Conservation (phyloP, 2,329 filamentous ascomycete species). For the Talaromyces atroroseus region DNA sequence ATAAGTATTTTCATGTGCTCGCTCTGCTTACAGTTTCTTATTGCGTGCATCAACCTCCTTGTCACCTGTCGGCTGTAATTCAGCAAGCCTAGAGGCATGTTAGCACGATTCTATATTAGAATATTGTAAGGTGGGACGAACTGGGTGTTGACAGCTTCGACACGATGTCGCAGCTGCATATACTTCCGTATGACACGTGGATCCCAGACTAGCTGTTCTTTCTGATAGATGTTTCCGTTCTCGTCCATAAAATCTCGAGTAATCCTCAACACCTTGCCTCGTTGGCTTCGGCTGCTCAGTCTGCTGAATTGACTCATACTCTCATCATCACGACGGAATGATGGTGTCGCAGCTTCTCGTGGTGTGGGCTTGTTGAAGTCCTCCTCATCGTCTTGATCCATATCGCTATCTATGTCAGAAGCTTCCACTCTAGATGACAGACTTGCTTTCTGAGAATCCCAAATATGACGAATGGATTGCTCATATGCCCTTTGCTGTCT, state of each 20-base stretch:
- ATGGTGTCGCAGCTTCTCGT: slow-evolving; percentile 58
- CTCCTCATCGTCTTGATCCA: slow-evolving; percentile 47
- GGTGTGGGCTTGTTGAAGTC: slow-evolving; percentile 51
- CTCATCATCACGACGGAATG: slow-evolving; percentile 60
- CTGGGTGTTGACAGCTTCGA: slow-evolving; percentile 68
- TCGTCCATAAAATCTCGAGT: slow-evolving; percentile 60
- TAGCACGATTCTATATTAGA: slow-evolving; percentile 1
- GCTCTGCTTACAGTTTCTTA: slow-evolving; percentile 47
- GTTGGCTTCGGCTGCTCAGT: slow-evolving; percentile 63
- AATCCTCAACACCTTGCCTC: slow-evolving; percentile 67
- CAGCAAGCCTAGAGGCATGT: slow-evolving; percentile 46
- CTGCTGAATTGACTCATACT: slow-evolving; percentile 73
- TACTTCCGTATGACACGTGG: slow-evolving; percentile 86
- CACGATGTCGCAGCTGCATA: slow-evolving; percentile 66
- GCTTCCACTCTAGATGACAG: slow-evolving; percentile 69
- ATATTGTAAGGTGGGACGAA: slow-evolving; percentile 41
- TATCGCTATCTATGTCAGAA: slow-evolving; percentile 67
- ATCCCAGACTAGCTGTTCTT: slow-evolving; percentile 64
- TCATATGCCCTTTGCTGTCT: slow-evolving; percentile 90
- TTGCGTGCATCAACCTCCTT: slow-evolving; percentile 60
- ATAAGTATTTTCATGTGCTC: background rate
- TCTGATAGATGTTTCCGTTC: slow-evolving; percentile 58
- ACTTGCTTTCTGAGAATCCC: slow-evolving; percentile 78
- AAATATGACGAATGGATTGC: slow-evolving; percentile 83
- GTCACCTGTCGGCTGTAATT: slow-evolving; percentile 61